Evolutionary conservation across 2,329 filamentous ascomycete species (phyloP).

Genomic region (Cladosporium sp.): DNA sequence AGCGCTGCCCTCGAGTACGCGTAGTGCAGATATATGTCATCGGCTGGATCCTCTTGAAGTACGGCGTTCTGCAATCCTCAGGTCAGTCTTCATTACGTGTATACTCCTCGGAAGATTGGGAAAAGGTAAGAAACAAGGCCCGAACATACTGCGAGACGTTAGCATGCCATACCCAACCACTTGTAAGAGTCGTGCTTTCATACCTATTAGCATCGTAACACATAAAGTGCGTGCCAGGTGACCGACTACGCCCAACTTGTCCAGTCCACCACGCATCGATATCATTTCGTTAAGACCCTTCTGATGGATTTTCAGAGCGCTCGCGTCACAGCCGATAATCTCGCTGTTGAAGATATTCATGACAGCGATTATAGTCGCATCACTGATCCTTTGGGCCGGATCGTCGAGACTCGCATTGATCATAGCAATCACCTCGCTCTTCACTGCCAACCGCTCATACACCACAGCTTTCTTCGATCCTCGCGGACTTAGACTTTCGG

Average conservation of each 20-base stretch:
- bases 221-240: slow-evolving; percentile 31
- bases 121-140: not conserved
- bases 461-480: slow-evolving; percentile 23
- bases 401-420: slow-evolving; percentile 35
- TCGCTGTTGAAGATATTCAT: slow-evolving; percentile 37
- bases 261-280: slow-evolving; percentile 33
- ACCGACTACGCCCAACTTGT: slow-evolving; percentile 32
- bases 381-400: slow-evolving; percentile 29
- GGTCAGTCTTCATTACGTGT: not conserved
- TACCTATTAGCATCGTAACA: slow-evolving; percentile 15
- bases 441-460: slow-evolving; percentile 28
- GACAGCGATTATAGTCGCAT: slow-evolving; percentile 37
- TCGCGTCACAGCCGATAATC: slow-evolving; percentile 35
- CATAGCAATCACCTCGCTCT: slow-evolving; percentile 30
- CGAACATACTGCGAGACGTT: not conserved
- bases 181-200: not conserved
- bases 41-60: slow-evolving; percentile 15
- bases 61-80: slow-evolving; percentile 6
- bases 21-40: slow-evolving; percentile 19
- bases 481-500: slow-evolving; percentile 26
- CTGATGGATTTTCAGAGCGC: slow-evolving; percentile 32
- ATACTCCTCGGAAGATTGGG: not conserved
- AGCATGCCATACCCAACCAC: not conserved
- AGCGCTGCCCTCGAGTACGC: not conserved
- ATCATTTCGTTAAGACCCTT: slow-evolving; percentile 36